Base-by-base conservation (phyloP, 1,284 basidiomycete species). In the Puccinia polysora region DNA sequence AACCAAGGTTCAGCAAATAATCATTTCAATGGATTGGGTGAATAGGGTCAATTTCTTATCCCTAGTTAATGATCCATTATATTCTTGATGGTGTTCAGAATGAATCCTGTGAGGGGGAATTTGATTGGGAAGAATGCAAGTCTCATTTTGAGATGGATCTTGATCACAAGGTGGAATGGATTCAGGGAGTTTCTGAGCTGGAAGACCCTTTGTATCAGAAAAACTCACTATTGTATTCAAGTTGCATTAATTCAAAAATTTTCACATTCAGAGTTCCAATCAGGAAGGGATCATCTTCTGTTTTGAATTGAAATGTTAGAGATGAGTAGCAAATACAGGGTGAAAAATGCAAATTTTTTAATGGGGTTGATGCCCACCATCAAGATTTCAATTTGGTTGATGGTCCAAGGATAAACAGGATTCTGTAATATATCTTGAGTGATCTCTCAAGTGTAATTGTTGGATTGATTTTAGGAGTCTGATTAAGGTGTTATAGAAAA, bases 381-480 rank as follows among this genome's bases (percentile, higher is more conserved):
- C 65, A 50, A 67, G 28, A 68, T 68, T 10, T 14, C 52, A 30
- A 47, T 36, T 20, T 49, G 40, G 32, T 68, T 68, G 36, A 68
- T 58, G 14, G 36, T 4, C 10, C 30, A 20, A 0, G 65, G 65
- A 25, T 32, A 68, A 1, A 52, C 65, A 6, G 53, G 38, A 23
- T 52, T 68, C 0, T 30, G 36, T 2, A 68, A 53, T 8, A 68
- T 58, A 58, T 68, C 65, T 34, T 68, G 65, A 18, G 65, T 68
- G 23, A 68, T 68, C 58, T 68, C 65, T 18, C 58, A 53, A 40
- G n/a, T n/a, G n/a, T n/a, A n/a, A n/a, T n/a, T n/a, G n/a, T n/a
- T n/a, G n/a, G n/a, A n/a, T n/a, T n/a, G n/a, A n/a, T n/a, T n/a
- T n/a, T n/a, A n/a, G n/a, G n/a, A n/a, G n/a, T n/a, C n/a, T n/a